Evolutionary conservation across 352 stramenopile genomes (phyloP), one percentile per base, ranked within the genome.

Genomic region (Phytophthora ramorum): DNA sequence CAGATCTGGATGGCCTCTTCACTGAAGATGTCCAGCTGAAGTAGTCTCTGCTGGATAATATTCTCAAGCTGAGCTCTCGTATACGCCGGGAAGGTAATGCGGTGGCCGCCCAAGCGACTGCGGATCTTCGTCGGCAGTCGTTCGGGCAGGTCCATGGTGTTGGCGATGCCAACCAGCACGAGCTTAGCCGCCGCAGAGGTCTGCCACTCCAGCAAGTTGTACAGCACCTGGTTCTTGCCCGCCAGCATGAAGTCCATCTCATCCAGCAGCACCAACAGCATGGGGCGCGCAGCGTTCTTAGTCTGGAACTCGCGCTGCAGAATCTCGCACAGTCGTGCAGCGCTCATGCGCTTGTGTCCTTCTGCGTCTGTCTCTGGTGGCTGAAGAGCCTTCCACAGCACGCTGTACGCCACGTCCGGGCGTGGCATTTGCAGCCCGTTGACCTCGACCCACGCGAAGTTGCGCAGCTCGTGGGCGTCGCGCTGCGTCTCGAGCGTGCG

Each of bases 131-230:
- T 78, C 37, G 81, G 75, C 43, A 93, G 63, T 16, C 85, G 79
- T 59, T 93, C 85, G 9, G 85, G 85, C 43, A 93, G 46, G 52
- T 93, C 85, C 84, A 93, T 93, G 3, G 82, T 91, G 69, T 93
- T 93, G 50, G 82, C 85, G 56, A 93, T 93, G 53, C 85, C 85
- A 8, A 93, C 63, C 37, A 93, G 58, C 30, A 91, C 66, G 41
- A 93, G 79, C 47, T 91, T 91, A 35, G 85, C 82, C 3, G 74
- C 75, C 14, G 69, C 46, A 24, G 78, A 69, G 2, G 76, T 76
- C 43, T 90, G 82, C 85, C 85, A 93, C 62, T 93, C 85, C 20
- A 93, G 70, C 28, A 93, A 58, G 59, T 93, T 93, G 79, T 93
- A 93, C 53, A 93, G 69, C 52, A 93, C 84, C 37, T 81, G 75